Evolutionary conservation across 1,284 basidiomycete species (phyloP).

Genomic region (Apiotrichum akiyoshidainum): DNA sequence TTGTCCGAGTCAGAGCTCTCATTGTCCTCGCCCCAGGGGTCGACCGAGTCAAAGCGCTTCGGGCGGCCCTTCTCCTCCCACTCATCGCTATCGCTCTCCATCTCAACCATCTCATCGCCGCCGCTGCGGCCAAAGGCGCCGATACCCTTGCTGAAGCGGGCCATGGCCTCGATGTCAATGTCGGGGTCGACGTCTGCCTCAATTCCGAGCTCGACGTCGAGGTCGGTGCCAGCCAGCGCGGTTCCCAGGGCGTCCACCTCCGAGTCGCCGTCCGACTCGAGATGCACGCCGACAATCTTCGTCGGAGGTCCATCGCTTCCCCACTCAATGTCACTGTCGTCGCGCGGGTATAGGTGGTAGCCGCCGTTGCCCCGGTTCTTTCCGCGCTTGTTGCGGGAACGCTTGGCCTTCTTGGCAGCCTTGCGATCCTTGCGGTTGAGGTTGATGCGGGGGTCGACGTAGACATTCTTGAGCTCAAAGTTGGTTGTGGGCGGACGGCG

Average conservation of each 20-base stretch:
- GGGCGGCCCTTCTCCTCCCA: slow-evolving; percentile 15
- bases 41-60: slow-evolving; percentile 4
- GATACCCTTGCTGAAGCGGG: slow-evolving; percentile 28
- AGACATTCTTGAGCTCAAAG: slow-evolving; percentile 18
- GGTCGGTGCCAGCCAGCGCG: slow-evolving; percentile 18
- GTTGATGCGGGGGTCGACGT: slow-evolving; percentile 28
- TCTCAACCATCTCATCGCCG: slow-evolving; percentile 14
- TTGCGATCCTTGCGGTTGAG: slow-evolving; percentile 28
- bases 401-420: slow-evolving; percentile 32
- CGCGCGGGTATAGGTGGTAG: slow-evolving; percentile 19
- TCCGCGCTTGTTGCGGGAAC: slow-evolving; percentile 20
- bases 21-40: slow-evolving; percentile 13
- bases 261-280: not conserved
- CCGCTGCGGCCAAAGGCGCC: slow-evolving; percentile 6
- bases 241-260: slow-evolving; percentile 23
- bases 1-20: slow-evolving; percentile 12
- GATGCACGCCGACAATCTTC: slow-evolving; percentile 14
- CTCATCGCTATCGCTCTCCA: slow-evolving; percentile 20
- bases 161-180: slow-evolving; percentile 31
- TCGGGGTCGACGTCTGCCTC: slow-evolving; percentile 28
- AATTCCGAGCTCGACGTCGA: slow-evolving; percentile 11
- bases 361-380: slow-evolving; percentile 17
- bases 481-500: not conserved
- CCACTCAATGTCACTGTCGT: slow-evolving; percentile 52
- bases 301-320: slow-evolving; percentile 46